phyloP scores from a whole-genome alignment of 257 asterid species.

The Petunia axillaris region DNA sequence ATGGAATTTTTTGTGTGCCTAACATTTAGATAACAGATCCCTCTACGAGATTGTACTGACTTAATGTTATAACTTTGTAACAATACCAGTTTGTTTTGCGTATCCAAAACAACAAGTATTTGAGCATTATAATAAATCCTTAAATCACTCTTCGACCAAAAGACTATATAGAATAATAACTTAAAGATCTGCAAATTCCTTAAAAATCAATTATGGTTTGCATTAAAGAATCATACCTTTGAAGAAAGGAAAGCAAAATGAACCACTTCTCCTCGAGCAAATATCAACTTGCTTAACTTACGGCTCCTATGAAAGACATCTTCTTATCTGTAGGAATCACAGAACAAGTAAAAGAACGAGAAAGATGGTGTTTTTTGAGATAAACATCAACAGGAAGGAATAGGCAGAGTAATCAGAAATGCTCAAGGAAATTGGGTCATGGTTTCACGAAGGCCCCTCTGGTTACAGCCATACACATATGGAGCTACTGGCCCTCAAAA shows the following conservation, averaged over 20 bases:
- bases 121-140: background rate
- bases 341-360: slow-evolving; percentile 4
- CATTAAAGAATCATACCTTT: slow-evolving; percentile 20
- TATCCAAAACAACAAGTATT: too few species aligned
- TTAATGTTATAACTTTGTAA: too few species aligned
- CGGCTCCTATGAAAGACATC: slow-evolving; percentile 33
- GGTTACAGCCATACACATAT: too few species aligned
- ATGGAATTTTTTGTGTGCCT: too few species aligned
- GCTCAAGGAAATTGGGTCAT: too few species aligned
- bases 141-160: too few species aligned
- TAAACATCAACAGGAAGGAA: too few species aligned
- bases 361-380: background rate
- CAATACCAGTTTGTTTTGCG: background rate
- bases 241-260: slow-evolving; percentile 18
- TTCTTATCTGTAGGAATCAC: slow-evolving; percentile 39
- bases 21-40: too few species aligned
- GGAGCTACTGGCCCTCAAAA: too few species aligned
- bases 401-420: too few species aligned
- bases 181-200: background rate
- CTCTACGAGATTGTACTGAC: too few species aligned
- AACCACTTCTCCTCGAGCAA: slow-evolving; percentile 14
- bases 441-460: too few species aligned
- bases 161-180: background rate
- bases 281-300: slow-evolving; percentile 22
- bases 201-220: background rate